Percentiles rank a stretch among this genome's conserved stretches.
Evolutionary conservation across 805 yeast genomes (phyloP).

Genomic region (Candida gorgasii): DNA sequence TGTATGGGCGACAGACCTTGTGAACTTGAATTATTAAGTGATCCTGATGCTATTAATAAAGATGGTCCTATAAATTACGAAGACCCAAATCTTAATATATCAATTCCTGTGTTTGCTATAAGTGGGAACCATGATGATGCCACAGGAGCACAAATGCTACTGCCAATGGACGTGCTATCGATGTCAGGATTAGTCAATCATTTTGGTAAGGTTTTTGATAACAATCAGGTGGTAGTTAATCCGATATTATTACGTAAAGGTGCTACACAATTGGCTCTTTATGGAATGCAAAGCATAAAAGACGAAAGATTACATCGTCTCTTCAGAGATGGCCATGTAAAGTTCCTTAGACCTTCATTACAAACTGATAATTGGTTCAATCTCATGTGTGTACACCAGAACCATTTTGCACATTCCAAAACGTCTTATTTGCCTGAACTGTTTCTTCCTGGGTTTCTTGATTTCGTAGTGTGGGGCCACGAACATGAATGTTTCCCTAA

Average conservation of each 20-base stretch:
- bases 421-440: conserved; percentile 84
- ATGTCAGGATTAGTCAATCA: conserved; percentile 85
- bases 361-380: conserved; percentile 74
- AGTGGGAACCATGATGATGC: conserved; percentile 98
- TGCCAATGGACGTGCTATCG: conserved; percentile 83
- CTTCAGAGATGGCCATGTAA: conserved; percentile 77
- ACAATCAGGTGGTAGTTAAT: conserved; percentile 68
- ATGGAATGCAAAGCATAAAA: conserved; percentile 84
- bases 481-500: conserved; percentile 91
- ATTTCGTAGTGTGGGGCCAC: conserved; percentile 94
- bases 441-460: conserved; percentile 77
- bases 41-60: conserved; percentile 62
- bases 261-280: conserved; percentile 74
- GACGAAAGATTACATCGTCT: conserved; percentile 86
- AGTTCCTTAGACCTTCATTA: conserved; percentile 68
- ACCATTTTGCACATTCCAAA: conserved; percentile 77
- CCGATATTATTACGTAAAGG: conserved; percentile 88
- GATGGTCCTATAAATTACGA: conserved; percentile 82
- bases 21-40: conserved; percentile 78
- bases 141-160: conserved; percentile 77
- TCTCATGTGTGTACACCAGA: conserved; percentile 87
- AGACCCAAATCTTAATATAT: conserved; percentile 85
- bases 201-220: conserved; percentile 78
- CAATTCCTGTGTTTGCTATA: conserved; percentile 88
- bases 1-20: conserved; percentile 89